A percentile compares a stretch with the other conserved stretches of the same genome.
Conservation (phyloP, 2,329 filamentous ascomycete genomes). For the Orbilia brochopaga region DNA sequence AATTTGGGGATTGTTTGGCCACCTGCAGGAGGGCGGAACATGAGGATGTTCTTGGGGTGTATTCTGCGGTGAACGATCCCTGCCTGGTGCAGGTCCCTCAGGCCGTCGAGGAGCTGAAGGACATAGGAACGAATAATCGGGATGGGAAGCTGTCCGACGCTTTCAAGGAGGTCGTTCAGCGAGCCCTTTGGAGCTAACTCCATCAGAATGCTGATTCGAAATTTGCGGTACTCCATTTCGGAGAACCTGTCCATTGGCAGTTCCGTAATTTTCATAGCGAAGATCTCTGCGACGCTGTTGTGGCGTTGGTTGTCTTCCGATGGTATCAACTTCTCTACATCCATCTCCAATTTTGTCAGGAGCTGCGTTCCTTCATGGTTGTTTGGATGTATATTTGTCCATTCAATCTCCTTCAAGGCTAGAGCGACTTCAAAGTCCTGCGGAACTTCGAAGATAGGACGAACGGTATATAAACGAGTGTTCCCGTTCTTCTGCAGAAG, state of each 20-base stretch:
- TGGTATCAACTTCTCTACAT: slow-evolving; percentile 76
- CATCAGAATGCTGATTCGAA: slow-evolving; percentile 68
- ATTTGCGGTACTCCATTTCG: slow-evolving; percentile 57
- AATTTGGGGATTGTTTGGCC: slow-evolving; percentile 74
- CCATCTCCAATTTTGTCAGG: slow-evolving; percentile 75
- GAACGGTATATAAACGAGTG: slow-evolving; percentile 72
- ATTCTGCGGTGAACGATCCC: slow-evolving; percentile 84
- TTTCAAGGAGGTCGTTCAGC: slow-evolving; percentile 78
- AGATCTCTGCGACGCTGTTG: slow-evolving; percentile 75
- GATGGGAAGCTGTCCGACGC: slow-evolving; percentile 75
- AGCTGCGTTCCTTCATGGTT: slow-evolving; percentile 73
- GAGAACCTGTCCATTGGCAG: slow-evolving; percentile 55
- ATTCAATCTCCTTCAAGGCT: slow-evolving; percentile 73
- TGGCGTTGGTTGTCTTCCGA: slow-evolving; percentile 66
- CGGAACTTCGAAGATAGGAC: slow-evolving; percentile 67
- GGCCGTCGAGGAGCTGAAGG: slow-evolving; percentile 84
- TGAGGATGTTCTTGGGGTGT: slow-evolving; percentile 77
- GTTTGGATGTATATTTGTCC: slow-evolving; percentile 64
- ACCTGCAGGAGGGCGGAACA: slow-evolving; percentile 73
- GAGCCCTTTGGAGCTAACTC: slow-evolving; percentile 83
- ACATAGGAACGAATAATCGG: slow-evolving; percentile 85
- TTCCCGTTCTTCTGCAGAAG: slow-evolving; percentile 68
- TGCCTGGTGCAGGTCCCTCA: slow-evolving; percentile 84
- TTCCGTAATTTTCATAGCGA: slow-evolving; percentile 80
- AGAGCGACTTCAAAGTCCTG: slow-evolving; percentile 68